These are phyloP conservation scores for Barbatosphaeria neglecta DNA, from an alignment of 495 filamentous ascomycete species.

Conservation along the genomic window DNA sequence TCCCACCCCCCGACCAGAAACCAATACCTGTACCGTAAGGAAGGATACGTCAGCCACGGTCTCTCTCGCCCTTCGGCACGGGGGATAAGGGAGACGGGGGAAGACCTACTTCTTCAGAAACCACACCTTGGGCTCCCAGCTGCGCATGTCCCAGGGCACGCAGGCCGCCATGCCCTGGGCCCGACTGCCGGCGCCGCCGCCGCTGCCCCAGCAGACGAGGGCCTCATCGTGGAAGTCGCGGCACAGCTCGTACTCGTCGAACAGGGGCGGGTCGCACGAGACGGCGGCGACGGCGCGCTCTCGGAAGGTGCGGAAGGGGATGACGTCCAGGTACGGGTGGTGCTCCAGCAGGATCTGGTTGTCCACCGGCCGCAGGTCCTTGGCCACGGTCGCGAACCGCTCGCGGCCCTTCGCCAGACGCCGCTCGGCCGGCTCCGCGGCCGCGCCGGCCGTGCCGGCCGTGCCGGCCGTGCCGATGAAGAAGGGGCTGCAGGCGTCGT, in stretches of 20 bases:
- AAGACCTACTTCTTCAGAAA: conserved; percentile 1
- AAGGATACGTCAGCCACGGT: background rate
- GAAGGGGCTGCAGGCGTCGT: background rate
- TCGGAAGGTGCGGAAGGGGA: background rate
- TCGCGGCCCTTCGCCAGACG: background rate
- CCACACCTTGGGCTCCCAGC: conserved; percentile 1
- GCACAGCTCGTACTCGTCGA: conserved; percentile 1
- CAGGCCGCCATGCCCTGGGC: conserved; percentile 19
- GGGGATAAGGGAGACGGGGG: background rate
- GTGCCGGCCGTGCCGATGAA: background rate
- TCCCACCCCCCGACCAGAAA: conserved; percentile 2
- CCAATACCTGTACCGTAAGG: conserved; percentile 1
- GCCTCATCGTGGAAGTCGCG: background rate
- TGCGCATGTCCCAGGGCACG: conserved; percentile 23
- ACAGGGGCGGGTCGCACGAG: background rate
- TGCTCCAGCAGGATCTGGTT: background rate
- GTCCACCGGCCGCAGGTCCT: background rate
- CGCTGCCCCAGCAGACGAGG: conserved; percentile 1
- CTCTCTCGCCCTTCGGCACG: background rate
- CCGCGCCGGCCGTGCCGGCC: background rate
- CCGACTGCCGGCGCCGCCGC: conserved; percentile 49
- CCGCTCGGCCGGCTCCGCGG: no score
- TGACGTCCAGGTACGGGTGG: conserved; percentile 1
- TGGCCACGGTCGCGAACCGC: background rate
- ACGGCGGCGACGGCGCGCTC: background rate